Conservation (phyloP, 2,329 filamentous ascomycete genomes). For the Hymenoscyphus fructigenus region DNA sequence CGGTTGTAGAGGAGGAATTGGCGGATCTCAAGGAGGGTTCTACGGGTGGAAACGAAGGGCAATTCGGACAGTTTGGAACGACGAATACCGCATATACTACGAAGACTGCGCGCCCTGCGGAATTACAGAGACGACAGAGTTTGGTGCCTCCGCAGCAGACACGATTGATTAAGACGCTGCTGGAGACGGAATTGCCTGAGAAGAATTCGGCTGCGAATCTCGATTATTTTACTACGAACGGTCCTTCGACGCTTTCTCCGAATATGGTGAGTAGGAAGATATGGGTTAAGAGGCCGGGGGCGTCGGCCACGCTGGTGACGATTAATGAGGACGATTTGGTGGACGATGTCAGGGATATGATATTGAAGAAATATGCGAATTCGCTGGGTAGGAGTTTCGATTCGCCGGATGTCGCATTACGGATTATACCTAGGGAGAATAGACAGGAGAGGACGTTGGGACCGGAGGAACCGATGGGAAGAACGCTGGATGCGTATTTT, state of each 20-base stretch:
- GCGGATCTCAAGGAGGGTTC: constrained; percentile 7
- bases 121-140: constrained; percentile 41
- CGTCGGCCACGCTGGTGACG: constrained; percentile 82
- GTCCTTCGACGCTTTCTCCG: constrained; percentile 32
- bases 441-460: constrained; percentile 68
- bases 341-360: constrained; percentile 90
- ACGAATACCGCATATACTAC: constrained; percentile 9
- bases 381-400: constrained; percentile 87
- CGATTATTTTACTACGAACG: constrained; percentile 37
- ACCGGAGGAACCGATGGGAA: constrained; percentile 80
- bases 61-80: not conserved
- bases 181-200: constrained; percentile 43
- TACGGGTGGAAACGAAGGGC: not conserved
- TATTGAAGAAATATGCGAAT: constrained; percentile 90
- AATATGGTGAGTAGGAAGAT: constrained; percentile 73
- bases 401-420: constrained; percentile 81
- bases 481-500: constrained; percentile 78
- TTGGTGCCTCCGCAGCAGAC: constrained; percentile 47
- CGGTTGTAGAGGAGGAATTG: constrained; percentile 27
- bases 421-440: constrained; percentile 71
- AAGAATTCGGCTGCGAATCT: constrained; percentile 36
- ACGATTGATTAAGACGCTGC: constrained; percentile 51
- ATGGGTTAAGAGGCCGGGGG: constrained; percentile 87
- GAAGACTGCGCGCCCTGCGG: constrained; percentile 24
- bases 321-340: constrained; percentile 87